Base-by-base conservation (phyloP, 805 yeast species). In the Schwanniomyces sp. region DNA sequence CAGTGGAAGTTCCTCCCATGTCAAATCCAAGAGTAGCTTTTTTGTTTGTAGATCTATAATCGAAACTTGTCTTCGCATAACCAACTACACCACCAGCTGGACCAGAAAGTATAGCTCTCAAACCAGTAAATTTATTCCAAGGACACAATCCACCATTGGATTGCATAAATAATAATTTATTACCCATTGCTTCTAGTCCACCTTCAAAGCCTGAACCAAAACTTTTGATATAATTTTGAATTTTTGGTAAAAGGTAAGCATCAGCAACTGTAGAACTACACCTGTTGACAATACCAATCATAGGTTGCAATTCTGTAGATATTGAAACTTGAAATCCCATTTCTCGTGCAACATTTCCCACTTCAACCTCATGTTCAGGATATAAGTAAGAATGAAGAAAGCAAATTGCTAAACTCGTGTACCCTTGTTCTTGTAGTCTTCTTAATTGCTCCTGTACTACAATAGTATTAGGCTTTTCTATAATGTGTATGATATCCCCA, bases 1-100 rank as follows among this genome's bases (percentile, higher is more conserved):
- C 77, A 4, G 78, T 73, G 14, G 75, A 70, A 2, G 78, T 73
- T 17, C 78, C 77, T 34, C 77, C 78, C 48, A 73, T 74, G 55
- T 73, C 69, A 49, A 62, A 62, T 1, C 72, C 72, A 11, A 67
- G 58, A 41, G 66, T 58, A 28, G 64, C 65, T 34, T 40, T 47
- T 3, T 38, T 41, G 28, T 48, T 34, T 9, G 17, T 16, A 11
- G 25, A 18, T 38, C 41, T 38, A 25, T 38, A 66, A 48, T 73
- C 76, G 59, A 76, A 88, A 47, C 95, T 86, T 0, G 97, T 90
- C 43, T 81, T 76, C 0, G 96, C 86, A 55, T 82, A 86, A 1
- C 97, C 97, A 30, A 90, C 96, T 34, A 91, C 95, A 41, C 97
- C 97, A 28, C 96, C 97, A 3, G 97, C 97, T 2, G 97, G 97